Percentiles rank a stretch among this genome's conserved stretches.
Conservation (phyloP, 2,329 filamentous ascomycete species). For the Seiridium cupressi region DNA sequence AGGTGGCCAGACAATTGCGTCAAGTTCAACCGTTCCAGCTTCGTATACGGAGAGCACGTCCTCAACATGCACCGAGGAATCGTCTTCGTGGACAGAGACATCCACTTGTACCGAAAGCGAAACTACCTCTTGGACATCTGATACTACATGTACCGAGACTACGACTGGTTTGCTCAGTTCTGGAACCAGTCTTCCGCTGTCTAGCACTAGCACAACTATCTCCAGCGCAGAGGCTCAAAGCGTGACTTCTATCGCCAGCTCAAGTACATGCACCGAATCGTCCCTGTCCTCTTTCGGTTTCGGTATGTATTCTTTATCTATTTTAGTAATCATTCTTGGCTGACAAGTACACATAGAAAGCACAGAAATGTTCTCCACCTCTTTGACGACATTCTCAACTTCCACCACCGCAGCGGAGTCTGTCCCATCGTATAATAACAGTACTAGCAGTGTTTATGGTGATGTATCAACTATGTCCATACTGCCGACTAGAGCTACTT, state of each 20-base stretch:
- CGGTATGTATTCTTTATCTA: background rate
- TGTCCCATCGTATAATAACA: background rate
- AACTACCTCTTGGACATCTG: background rate
- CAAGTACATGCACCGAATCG: background rate
- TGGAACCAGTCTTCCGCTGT: background rate
- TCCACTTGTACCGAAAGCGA: background rate
- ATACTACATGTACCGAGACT: background rate
- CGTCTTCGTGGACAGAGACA: background rate
- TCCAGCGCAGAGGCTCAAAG: too few species aligned
- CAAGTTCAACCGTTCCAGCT: too few species aligned
- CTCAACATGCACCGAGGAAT: conserved; percentile 7
- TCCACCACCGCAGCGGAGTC: background rate
- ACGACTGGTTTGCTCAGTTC: background rate
- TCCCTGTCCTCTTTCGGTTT: background rate
- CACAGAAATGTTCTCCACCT: background rate
- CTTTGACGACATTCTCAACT: background rate
- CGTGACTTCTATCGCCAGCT: too few species aligned
- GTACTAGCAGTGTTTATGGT: background rate
- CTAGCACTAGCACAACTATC: background rate
- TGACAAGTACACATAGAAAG: background rate
- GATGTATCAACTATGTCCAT: background rate
- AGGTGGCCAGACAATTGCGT: too few species aligned
- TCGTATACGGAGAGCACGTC: background rate
- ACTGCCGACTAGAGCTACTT: background rate
- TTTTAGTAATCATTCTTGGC: too few species aligned